Base-by-base conservation (phyloP, 176 grass and related monocot genomes). In the Secale cereale region DNA sequence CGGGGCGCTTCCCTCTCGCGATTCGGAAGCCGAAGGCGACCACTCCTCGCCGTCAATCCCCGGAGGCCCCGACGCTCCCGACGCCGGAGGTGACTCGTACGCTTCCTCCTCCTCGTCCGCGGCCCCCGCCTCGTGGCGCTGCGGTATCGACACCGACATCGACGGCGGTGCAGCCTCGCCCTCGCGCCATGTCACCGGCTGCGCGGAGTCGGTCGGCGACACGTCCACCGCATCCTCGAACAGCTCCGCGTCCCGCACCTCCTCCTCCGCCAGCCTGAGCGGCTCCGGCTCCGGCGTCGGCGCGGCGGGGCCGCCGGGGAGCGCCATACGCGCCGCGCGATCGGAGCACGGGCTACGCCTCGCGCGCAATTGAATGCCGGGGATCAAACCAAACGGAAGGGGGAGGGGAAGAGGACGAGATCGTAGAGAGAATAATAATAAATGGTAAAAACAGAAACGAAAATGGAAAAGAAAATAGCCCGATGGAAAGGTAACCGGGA, bases 171-270 rank as follows among this genome's bases (percentile, higher is more conserved):
- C 22, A 12, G 28, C 74, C 65, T 59, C 88, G 26, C 32, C 43
- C 2, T 60, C 67, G 5, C 46, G 48, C 27, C 67, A 74, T 35
- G 75, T 61, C 29, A 74, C 84, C 4, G 46, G 80, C 2, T 75
- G 86, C 35, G 31, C 45, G 59, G 88, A 67, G 80, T 67, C 59
- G 35, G 75, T 36, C 22, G 84, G 77, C 20, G 79, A 32, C 57
- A 37, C 80, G 14, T 87, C 85, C 66, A 79, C 80, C 15, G 80
- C 88, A 31, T 83, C 88, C 84, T 79, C 80, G 19, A 74, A 90
- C 12, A 78, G 28, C 27, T 83, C 85, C 75, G 60, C 36, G 48
- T 75, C 84, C 65, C 26, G 67, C 82, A 65, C 83, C 57, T 77
- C 83, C 57, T 77, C 83, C 64, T 26, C 87, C 59, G 45, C 83